Conservation (phyloP, 257 asterid genomes). For the Lantana camara region DNA sequence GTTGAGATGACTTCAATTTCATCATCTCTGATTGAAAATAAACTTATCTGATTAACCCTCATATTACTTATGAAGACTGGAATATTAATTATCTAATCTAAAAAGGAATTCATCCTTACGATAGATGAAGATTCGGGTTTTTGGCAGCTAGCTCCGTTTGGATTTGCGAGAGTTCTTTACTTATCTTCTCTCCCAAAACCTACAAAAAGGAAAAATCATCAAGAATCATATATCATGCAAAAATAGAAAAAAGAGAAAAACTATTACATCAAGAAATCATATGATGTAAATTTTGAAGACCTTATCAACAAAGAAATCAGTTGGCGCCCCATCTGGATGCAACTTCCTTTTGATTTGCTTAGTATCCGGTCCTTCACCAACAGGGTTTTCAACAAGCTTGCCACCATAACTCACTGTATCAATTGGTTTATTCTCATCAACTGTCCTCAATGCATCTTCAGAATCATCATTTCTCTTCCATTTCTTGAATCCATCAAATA, state of each 20-base stretch:
- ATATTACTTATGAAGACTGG: no score
- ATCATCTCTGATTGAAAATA: constrained; percentile 49
- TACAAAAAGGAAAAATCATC: constrained; percentile 14
- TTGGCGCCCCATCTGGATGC: constrained; percentile 65
- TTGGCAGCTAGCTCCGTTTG: constrained; percentile 42
- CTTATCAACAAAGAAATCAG: constrained; percentile 85
- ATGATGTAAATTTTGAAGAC: constrained; percentile 26
- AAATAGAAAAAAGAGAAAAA: background rate
- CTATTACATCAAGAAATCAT: background rate
- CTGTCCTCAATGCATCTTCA: constrained; percentile 41
- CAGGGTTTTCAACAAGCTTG: constrained; percentile 50
- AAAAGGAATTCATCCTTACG: no score
- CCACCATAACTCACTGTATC: constrained; percentile 39
- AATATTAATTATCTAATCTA: background rate
- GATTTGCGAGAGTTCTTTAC: constrained; percentile 55
- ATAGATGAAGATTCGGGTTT: constrained; percentile 41
- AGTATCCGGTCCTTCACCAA: constrained; percentile 61
- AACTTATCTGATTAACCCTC: background rate
- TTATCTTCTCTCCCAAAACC: constrained; percentile 75
- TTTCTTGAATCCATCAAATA: constrained; percentile 77
- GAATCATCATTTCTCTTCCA: constrained; percentile 66
- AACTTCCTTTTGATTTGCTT: constrained; percentile 72
- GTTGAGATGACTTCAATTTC: constrained; percentile 80
- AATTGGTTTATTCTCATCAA: constrained; percentile 36
- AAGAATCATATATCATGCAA: no score